phyloP scores from a whole-genome alignment of 371 early-diverging fungal genomes.

The Mucor velutinosus region DNA sequence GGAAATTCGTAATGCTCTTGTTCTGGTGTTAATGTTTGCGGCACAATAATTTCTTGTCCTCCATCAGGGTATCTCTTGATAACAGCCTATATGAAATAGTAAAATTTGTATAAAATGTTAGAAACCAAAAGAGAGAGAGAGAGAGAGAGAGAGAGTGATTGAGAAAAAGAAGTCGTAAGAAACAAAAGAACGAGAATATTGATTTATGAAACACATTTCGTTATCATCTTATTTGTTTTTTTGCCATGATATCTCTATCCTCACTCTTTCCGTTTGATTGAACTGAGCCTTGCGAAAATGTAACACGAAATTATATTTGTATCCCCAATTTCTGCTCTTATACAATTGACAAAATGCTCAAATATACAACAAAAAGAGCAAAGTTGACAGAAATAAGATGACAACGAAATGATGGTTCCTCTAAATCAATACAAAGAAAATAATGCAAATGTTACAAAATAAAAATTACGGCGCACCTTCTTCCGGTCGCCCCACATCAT shows the following conservation, averaged over 20 bases:
- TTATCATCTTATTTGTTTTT: slow-evolving; percentile 7
- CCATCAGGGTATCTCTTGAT: slow-evolving; percentile 47
- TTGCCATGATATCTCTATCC: neutral
- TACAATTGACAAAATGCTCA: neutral
- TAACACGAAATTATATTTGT: slow-evolving; percentile 8
- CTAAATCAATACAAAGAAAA: slow-evolving; percentile 1
- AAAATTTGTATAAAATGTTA: neutral
- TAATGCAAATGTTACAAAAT: neutral
- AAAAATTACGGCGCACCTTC: slow-evolving; percentile 34
- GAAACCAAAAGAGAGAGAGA: neutral
- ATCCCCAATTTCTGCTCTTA: neutral
- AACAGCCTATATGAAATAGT: slow-evolving; percentile 27
- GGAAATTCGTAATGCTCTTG: slow-evolving; percentile 53
- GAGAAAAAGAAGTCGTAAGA: neutral
- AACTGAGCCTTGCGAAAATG: neutral
- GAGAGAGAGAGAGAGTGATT: neutral
- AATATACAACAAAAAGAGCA: neutral
- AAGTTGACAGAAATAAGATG: slow-evolving; percentile 3
- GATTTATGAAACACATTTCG: slow-evolving; percentile 16
- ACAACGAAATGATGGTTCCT: neutral
- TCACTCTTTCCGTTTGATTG: neutral
- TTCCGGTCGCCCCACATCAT: slow-evolving; percentile 45
- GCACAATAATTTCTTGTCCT: slow-evolving; percentile 47
- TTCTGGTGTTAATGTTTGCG: slow-evolving; percentile 48
- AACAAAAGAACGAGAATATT: slow-evolving; percentile 2